A percentile compares a stretch with the other conserved stretches of the same genome.
Conservation (phyloP, 768 basidiomycete species). For the Punctularia strigosozonata region DNA sequence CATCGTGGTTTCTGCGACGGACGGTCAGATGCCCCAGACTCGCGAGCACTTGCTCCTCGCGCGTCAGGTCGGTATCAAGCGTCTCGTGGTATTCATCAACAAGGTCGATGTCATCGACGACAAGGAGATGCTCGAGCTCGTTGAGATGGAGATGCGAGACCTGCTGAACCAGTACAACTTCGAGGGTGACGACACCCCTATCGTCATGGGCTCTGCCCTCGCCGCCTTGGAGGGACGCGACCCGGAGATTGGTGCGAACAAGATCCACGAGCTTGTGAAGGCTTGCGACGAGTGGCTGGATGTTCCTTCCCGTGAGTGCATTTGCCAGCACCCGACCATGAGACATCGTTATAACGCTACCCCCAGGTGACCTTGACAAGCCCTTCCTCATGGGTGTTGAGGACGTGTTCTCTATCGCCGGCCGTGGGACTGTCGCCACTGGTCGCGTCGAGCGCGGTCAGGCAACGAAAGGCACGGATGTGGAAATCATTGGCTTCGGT, state of each 20-base stretch:
- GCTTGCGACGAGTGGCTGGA: constrained; percentile 94
- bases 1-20: constrained; percentile 94
- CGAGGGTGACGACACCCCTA: constrained; percentile 97
- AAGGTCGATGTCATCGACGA: constrained; percentile 96
- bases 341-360: constrained; percentile 2
- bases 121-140: constrained; percentile 97
- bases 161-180: constrained; percentile 85
- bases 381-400: constrained; percentile 95
- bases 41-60: constrained; percentile 96
- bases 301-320: constrained; percentile 68
- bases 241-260: constrained; percentile 64
- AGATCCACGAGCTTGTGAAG: constrained; percentile 72
- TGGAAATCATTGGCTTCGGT: constrained; percentile 88
- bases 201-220: constrained; percentile 93
- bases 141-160: constrained; percentile 99
- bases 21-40: constrained; percentile 99
- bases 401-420: constrained; percentile 96
- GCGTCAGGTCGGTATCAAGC: constrained; percentile 95
- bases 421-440: constrained; percentile 95
- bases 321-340: not conserved
- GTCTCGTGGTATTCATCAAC: constrained; percentile 98
- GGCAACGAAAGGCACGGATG: constrained; percentile 83
- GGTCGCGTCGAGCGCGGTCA: constrained; percentile 92
- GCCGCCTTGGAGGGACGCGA: constrained; percentile 87
- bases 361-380: constrained; percentile 85